Evolutionary conservation across 805 yeast genomes (phyloP).

Genomic region (Wickerhamiella qilinensis): DNA sequence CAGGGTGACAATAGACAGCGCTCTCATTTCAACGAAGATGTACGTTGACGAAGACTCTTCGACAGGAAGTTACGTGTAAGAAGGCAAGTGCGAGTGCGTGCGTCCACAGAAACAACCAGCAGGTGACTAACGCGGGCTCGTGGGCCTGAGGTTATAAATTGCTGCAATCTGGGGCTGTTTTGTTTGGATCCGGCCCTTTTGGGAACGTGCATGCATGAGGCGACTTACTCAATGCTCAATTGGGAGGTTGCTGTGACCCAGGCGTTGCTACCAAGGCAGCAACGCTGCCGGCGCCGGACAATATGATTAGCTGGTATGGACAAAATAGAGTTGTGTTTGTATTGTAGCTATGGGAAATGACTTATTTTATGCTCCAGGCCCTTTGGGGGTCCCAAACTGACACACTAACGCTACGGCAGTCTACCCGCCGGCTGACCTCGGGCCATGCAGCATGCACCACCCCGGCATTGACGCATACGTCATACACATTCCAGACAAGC

Average conservation of each 20-base stretch:
- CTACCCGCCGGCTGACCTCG: too few species aligned
- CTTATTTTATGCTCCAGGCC: too few species aligned
- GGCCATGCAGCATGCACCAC: too few species aligned
- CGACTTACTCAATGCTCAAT: background rate
- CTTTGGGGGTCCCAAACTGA: too few species aligned
- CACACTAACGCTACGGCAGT: too few species aligned
- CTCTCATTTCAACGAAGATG: slow-evolving; percentile 9
- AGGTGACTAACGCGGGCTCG: background rate
- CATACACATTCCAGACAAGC: too few species aligned
- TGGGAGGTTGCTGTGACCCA: background rate
- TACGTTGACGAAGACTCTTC: too few species aligned
- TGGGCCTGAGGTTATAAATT: background rate
- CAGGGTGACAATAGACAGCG: slow-evolving; percentile 15
- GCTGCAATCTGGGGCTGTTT: background rate
- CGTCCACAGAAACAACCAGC: background rate
- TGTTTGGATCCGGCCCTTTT: background rate
- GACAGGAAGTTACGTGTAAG: background rate
- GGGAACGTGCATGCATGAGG: background rate
- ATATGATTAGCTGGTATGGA: too few species aligned
- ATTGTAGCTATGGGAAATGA: too few species aligned
- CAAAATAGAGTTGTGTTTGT: too few species aligned
- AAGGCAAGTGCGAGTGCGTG: background rate
- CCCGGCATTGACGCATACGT: too few species aligned
- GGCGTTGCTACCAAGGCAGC: background rate
- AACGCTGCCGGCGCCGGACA: background rate